Evolutionary conservation across 2,329 filamentous ascomycete species (phyloP).

Genomic region (Aspergillus ochraceoroseus): DNA sequence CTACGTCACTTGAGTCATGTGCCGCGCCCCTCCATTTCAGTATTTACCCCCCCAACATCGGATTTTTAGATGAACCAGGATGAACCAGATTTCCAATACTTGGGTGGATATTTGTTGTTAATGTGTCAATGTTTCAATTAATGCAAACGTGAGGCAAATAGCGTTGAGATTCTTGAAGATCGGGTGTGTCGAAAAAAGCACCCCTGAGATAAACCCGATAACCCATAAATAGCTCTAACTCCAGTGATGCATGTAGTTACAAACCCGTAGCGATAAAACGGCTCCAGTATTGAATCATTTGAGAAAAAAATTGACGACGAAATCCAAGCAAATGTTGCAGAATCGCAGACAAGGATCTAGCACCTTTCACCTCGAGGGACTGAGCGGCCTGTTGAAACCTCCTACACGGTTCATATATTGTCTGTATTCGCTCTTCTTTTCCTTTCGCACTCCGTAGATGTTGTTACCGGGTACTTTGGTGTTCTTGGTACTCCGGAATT

Average conservation of each 20-base stretch:
- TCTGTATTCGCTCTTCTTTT: constrained; percentile 90
- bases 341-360: constrained; percentile 9
- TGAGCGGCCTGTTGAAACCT: constrained; percentile 49
- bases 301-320: constrained; percentile 9
- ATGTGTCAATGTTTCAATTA: no score
- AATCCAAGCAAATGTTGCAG: constrained; percentile 4
- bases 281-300: constrained; percentile 12
- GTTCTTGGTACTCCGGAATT: constrained; percentile 80
- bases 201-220: not conserved
- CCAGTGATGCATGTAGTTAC: constrained; percentile 29
- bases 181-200: not conserved
- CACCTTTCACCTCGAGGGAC: constrained; percentile 38
- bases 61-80: no score
- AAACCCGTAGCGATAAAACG: constrained; percentile 12
- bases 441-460: constrained; percentile 74
- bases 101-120: no score
- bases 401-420: constrained; percentile 75
- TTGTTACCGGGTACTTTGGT: constrained; percentile 86
- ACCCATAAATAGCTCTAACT: constrained; percentile 22
- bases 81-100: no score
- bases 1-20: constrained; percentile 37
- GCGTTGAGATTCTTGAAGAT: constrained; percentile 2
- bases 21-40: constrained; percentile 10
- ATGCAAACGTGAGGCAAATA: no score
- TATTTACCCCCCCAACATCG: no score